A percentile compares a stretch with the other conserved stretches of the same genome.
These are phyloP conservation scores for Phytopythium sindhum DNA, from an alignment of 352 stramenopile species.

Conservation along the genomic window DNA sequence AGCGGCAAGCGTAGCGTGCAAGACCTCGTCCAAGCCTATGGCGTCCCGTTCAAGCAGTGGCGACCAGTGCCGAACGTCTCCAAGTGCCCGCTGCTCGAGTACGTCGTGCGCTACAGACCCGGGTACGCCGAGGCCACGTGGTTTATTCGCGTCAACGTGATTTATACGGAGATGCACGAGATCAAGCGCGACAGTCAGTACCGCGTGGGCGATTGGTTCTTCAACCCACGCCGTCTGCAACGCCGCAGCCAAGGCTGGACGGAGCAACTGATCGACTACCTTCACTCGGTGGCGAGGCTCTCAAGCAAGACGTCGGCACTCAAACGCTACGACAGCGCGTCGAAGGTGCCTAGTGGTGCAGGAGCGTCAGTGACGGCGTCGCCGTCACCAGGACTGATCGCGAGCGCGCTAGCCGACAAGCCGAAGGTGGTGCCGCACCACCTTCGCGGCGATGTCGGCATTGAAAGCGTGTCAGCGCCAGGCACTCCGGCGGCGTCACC, in stretches of 20 bases:
- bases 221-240: conserved; percentile 66
- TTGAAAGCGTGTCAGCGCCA: conserved; percentile 3
- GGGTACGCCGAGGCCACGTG: conserved; percentile 74
- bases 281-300: conserved; percentile 59
- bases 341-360: not conserved
- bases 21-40: conserved; percentile 73
- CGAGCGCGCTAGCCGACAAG: conserved; percentile 4
- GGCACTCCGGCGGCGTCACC: conserved; percentile 4
- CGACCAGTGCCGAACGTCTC: conserved; percentile 63
- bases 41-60: conserved; percentile 86
- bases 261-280: conserved; percentile 70
- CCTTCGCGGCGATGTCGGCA: conserved; percentile 28
- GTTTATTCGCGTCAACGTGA: conserved; percentile 82
- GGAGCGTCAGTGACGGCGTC: not conserved
- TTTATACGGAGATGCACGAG: conserved; percentile 86
- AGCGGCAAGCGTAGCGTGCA: conserved; percentile 54
- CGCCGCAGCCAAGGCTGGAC: conserved; percentile 76
- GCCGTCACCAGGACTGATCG: not conserved
- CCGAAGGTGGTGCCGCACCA: conserved; percentile 17
- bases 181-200: conserved; percentile 65
- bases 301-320: conserved; percentile 19
- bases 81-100: conserved; percentile 79
- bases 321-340: conserved; percentile 3
- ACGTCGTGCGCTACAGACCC: conserved; percentile 68
- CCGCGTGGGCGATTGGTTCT: conserved; percentile 77